Percentiles rank a stretch among this genome's conserved stretches.
Evolutionary conservation across 2,329 filamentous ascomycete genomes (phyloP).

Genomic region (Meredithiella fracta): DNA sequence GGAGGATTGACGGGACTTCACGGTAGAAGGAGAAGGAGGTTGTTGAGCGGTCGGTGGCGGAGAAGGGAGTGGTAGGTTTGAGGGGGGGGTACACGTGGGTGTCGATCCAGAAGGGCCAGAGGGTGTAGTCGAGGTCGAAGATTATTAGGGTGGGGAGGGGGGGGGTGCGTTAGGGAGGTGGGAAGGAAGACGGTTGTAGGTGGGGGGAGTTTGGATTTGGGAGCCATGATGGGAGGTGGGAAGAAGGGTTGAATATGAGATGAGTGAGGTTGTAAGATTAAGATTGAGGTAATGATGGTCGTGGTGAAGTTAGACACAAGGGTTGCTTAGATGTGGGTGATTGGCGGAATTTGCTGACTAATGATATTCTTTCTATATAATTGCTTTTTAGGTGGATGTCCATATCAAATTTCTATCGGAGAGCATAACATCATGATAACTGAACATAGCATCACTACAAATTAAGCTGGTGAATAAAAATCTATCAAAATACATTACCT

Average conservation of each 20-base stretch:
- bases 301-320: neutral
- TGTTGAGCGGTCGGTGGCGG: slow-evolving; percentile 37
- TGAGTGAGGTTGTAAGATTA: neutral
- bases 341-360: no score
- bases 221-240: slow-evolving; percentile 10
- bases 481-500: no score
- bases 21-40: slow-evolving; percentile 56
- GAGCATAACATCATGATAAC: no score
- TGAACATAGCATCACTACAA: no score
- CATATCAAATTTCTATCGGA: no score
- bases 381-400: no score
- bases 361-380: no score
- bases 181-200: slow-evolving; percentile 21
- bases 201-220: slow-evolving; percentile 16
- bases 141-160: slow-evolving; percentile 71
- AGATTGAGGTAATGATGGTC: no score
- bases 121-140: slow-evolving; percentile 92
- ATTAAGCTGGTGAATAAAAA: no score
- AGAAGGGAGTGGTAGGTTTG: slow-evolving; percentile 27
- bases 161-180: slow-evolving; percentile 31
- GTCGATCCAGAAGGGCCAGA: slow-evolving; percentile 99
- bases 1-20: slow-evolving; percentile 51
- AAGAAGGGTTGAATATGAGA: neutral
- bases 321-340: neutral
- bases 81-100: slow-evolving; percentile 71